These are phyloP conservation scores for Solanum medicagineum DNA, from an alignment of 257 asterid species.

Conservation along the genomic window DNA sequence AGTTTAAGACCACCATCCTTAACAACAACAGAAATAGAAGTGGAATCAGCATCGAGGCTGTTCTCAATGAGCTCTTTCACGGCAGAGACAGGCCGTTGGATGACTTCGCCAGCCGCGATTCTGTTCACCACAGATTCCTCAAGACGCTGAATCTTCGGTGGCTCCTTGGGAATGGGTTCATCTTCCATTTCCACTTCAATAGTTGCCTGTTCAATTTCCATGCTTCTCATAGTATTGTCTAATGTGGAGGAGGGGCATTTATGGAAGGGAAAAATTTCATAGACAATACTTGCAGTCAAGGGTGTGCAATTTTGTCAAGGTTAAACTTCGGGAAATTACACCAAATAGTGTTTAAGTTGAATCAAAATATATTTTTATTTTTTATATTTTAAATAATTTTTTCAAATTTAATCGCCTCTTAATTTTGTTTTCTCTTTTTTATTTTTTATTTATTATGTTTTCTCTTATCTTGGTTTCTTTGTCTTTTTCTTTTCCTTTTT, in stretches of 20 bases:
- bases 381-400: too few relatives aligned
- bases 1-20: slow-evolving; percentile 95
- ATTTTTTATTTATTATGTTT: too few relatives aligned
- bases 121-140: slow-evolving; percentile 85
- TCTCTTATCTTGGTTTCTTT: too few relatives aligned
- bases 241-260: neutral
- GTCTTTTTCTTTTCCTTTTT: too few relatives aligned
- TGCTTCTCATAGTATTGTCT: neutral
- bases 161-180: slow-evolving; percentile 26
- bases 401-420: too few relatives aligned
- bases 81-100: slow-evolving; percentile 94
- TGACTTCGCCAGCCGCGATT: slow-evolving; percentile 96
- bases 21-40: slow-evolving; percentile 60
- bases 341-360: too few relatives aligned
- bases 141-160: slow-evolving; percentile 65
- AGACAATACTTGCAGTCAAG: too few relatives aligned
- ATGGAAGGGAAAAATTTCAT: neutral
- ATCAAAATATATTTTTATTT: too few relatives aligned
- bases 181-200: slow-evolving; percentile 26
- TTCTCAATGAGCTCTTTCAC: slow-evolving; percentile 92
- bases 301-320: too few relatives aligned
- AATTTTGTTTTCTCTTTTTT: too few relatives aligned
- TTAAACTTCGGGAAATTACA: too few relatives aligned
- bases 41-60: slow-evolving; percentile 77
- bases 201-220: neutral